Evolutionary conservation across 169 alveolate genomes (phyloP), one percentile per base, ranked within the genome.

Genomic region (Babesia ovata): DNA sequence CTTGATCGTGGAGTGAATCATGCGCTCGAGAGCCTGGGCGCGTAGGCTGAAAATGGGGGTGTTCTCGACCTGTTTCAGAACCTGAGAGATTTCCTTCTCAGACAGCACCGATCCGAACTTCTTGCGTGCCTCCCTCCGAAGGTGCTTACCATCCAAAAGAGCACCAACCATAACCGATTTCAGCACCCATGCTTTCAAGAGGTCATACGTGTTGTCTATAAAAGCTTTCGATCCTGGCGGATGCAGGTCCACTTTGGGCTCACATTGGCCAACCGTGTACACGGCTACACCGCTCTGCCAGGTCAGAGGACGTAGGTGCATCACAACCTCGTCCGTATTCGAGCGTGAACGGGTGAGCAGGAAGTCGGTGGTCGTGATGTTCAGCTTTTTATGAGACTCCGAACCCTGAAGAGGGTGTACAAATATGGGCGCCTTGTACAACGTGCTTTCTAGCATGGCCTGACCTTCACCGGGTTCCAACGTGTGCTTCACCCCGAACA

Each of bases 221-320:
- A 61, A 86, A 63, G 52, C 66, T 71, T 91, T 91, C 13, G 93
- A 85, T 49, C 85, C 74, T 39, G 95, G 95, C 28, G 92, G 70
- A 16, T 89, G 93, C 26, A 93, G 87, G 66, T 90, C 94, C 14
- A 93, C 61, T n/a, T 88, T 83, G 22, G 96, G 96, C 75, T 93
- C 95, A 54, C 93, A 87, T 82, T 93, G 96, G 14, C 96, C 96
- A 22, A 93, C 96, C 52, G 96, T 90, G 59, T 91, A 92, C 21
- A 93, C 60, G 53, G 82, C 86, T 14, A 72, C 75, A 50, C 62
- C 86, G 53, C 62, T 76, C 67, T 86, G 75, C 81, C 83, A 50
- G 60, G 69, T 63, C 46, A 61, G 73, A 2, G 83, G 70, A 44
- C 78, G 70, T 0, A 62, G 26, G 13, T 91, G 56, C 26, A 86